Evolutionary conservation across 2,329 filamentous ascomycete genomes (phyloP), one percentile per base, ranked within the genome.

Genomic region (Xylariales sp.): DNA sequence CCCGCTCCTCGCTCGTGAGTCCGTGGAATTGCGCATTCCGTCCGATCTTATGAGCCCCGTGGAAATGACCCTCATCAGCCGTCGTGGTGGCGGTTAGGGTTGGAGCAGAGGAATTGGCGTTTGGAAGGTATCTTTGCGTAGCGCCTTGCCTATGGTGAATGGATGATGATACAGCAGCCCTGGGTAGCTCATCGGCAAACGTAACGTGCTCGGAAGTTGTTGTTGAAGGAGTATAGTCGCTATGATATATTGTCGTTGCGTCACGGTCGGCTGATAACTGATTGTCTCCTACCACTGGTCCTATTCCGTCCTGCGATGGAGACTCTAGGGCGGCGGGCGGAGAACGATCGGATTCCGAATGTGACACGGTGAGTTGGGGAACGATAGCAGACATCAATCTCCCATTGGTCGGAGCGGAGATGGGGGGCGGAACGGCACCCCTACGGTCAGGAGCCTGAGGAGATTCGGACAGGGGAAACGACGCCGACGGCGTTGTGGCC

Each of bases 41-140:
- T 9, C 74, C 83, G 1, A 84, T 79, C 5, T 81, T 79, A 60
- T 80, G 76, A 6, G 76, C 73, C 41, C 76, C 75, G 43, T 83
- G 72, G 49, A 83, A 79, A 48, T 48, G 55, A n/a, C 48, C 41
- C 18, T 59, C 58, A 34, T 67, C 63, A 1, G 46, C 8, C 12
- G 48, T 75, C 74, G 18, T 74, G 75, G 41, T 49, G 46, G 48
- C 34, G 32, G 60, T 30, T 16, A n/a, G 43, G 52, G 65, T 63
- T 53, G 62, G 48, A 32, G 56, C 52, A 4, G 66, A 49, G 7
- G 68, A 58, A 30, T 71, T 67, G 1, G 64, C 48, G 16, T 54
- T 71, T 6, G 69, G 50, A 16, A 62, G 28, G 8, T 73, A 66
- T 52, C 74, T 72, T 36, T 70, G 71, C 32, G 65, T 28, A 30